Conservation (phyloP, 2,329 filamentous ascomycete species). For the Colletotrichum sp. region DNA sequence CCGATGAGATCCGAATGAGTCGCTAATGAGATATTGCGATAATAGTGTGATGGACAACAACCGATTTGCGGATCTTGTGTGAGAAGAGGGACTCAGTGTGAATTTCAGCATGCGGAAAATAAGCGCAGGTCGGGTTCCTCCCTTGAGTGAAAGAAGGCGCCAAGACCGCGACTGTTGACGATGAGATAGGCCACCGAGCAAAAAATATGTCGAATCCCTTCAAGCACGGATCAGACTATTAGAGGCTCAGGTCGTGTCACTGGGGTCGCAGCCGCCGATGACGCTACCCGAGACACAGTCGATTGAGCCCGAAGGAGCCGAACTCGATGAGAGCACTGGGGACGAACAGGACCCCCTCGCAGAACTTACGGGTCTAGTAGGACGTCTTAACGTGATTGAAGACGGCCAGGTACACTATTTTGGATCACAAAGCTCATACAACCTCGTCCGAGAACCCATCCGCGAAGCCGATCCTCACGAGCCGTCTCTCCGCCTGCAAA, state of each 20-base stretch:
- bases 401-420: slow-evolving; percentile 29
- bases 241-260: slow-evolving; percentile 19
- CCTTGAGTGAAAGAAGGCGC: no score
- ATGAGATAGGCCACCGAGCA: slow-evolving; percentile 26
- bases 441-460: slow-evolving; percentile 16
- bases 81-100: slow-evolving; percentile 7
- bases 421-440: slow-evolving; percentile 27
- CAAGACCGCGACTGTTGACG: neutral
- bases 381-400: slow-evolving; percentile 16
- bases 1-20: neutral
- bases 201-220: slow-evolving; percentile 27
- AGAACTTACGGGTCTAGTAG: slow-evolving; percentile 21
- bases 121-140: slow-evolving; percentile 10
- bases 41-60: slow-evolving; percentile 18
- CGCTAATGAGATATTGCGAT: neutral
- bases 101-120: slow-evolving; percentile 17
- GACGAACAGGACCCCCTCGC: slow-evolving; percentile 11
- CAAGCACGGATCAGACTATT: slow-evolving; percentile 22
- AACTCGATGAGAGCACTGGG: neutral
- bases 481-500: slow-evolving; percentile 2
- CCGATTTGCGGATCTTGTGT: slow-evolving; percentile 16
- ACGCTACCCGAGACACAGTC: neutral
- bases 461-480: neutral
- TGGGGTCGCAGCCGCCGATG: neutral
- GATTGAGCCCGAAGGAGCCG: neutral